These are phyloP conservation scores for Cronartium quercuum DNA, from an alignment of 1,284 basidiomycete species.

Conservation along the genomic window DNA sequence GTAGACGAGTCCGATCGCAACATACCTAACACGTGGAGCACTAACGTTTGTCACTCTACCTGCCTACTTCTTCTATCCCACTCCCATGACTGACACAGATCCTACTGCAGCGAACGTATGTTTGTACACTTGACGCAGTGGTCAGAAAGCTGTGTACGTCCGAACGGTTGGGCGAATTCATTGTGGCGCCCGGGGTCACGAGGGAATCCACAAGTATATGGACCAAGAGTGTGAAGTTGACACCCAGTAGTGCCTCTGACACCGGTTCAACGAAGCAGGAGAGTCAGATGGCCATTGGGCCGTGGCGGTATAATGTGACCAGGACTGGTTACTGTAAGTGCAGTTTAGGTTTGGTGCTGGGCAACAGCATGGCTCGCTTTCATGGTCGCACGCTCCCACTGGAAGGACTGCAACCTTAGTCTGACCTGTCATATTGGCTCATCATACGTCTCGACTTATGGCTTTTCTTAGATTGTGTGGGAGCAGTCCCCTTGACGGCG, in stretches of 20 bases:
- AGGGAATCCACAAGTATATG: slow-evolving; percentile 60
- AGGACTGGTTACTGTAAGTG: slow-evolving; percentile 43
- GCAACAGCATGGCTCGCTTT: too few species aligned
- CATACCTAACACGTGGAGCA: slow-evolving; percentile 46
- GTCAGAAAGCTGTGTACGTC: slow-evolving; percentile 63
- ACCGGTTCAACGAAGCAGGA: slow-evolving; percentile 40
- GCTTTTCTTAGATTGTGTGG: background rate
- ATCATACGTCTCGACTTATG: too few species aligned
- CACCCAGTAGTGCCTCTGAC: slow-evolving; percentile 42
- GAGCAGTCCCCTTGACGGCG: slow-evolving; percentile 23
- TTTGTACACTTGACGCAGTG: slow-evolving; percentile 74
- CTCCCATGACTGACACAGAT: background rate
- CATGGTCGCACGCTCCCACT: too few species aligned
- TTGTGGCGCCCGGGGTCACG: slow-evolving; percentile 57
- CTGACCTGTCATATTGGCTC: background rate
- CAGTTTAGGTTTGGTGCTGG: slow-evolving; percentile 41
- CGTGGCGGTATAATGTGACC: slow-evolving; percentile 44
- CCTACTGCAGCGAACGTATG: slow-evolving; percentile 71
- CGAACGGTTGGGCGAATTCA: slow-evolving; percentile 72
- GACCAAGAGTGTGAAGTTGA: slow-evolving; percentile 51
- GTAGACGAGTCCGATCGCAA: slow-evolving; percentile 48
- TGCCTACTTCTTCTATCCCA: slow-evolving; percentile 9
- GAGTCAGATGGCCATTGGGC: slow-evolving; percentile 42
- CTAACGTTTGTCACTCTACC: slow-evolving; percentile 46
- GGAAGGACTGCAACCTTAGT: too few species aligned